A percentile compares a stretch with the other conserved stretches of the same genome.
Conservation (phyloP, 306 rosid genomes). For the Quercus berberidifolia region DNA sequence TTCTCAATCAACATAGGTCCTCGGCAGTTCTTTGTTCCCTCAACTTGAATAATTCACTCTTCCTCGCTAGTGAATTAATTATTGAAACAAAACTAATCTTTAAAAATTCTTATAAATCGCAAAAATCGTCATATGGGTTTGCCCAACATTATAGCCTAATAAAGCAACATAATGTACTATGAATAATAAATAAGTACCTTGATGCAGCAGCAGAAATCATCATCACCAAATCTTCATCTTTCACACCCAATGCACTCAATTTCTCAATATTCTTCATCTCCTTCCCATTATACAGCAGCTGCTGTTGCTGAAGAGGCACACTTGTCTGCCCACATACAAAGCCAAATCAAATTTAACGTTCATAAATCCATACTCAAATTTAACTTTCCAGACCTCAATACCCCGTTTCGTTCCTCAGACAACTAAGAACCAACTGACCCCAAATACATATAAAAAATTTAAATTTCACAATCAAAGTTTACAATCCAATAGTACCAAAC, state of each 20-base stretch:
- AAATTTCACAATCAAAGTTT: neutral
- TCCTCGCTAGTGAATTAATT: no score
- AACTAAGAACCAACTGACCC: neutral
- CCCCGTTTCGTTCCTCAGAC: no score
- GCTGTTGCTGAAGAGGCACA: constrained; percentile 83
- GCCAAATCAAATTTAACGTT: constrained; percentile 23
- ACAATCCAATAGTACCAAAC: neutral
- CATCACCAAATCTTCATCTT: constrained; percentile 88
- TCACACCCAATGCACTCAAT: constrained; percentile 76
- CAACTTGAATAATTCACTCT: no score
- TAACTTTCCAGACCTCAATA: no score
- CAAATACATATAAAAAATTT: neutral
- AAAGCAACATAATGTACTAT: constrained; percentile 1
- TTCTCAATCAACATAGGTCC: no score
- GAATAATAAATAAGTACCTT: constrained; percentile 36
- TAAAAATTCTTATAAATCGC: neutral
- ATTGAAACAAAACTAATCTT: no score
- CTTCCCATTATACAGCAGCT: constrained; percentile 76
- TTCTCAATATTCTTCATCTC: constrained; percentile 72
- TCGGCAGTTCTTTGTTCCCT: no score
- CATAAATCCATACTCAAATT: constrained; percentile 6
- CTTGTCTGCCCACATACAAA: constrained; percentile 50
- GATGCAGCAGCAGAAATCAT: constrained; percentile 59
- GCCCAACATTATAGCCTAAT: constrained; percentile 5
- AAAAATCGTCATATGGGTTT: neutral